Conservation (phyloP, 169 alveolate genomes). For the Plasmodium adleri region DNA sequence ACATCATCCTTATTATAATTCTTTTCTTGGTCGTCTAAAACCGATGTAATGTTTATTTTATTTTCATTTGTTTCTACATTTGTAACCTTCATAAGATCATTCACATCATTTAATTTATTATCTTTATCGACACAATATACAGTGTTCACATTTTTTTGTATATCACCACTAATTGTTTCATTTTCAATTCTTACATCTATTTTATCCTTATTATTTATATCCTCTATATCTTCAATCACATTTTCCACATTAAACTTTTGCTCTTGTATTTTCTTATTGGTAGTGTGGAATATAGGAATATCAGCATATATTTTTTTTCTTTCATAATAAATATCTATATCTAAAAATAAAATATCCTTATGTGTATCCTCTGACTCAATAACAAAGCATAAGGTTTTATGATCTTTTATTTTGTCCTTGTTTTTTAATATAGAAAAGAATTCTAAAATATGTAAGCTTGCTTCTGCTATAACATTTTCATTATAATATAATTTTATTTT, state of each 20-base stretch:
- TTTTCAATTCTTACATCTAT: neutral
- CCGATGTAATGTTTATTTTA: too few species aligned
- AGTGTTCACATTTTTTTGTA: too few species aligned
- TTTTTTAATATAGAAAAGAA: constrained; percentile 40
- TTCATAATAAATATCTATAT: constrained; percentile 55
- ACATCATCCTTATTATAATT: too few species aligned
- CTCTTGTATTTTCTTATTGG: constrained; percentile 7
- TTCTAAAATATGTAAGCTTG: constrained; percentile 58
- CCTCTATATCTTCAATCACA: neutral
- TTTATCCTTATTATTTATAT: neutral
- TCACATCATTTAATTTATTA: too few species aligned
- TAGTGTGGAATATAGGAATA: constrained; percentile 24
- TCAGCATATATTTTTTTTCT: constrained; percentile 14
- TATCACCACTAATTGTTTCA: too few species aligned
- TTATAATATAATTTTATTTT: constrained; percentile 20
- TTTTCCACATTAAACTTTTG: neutral
- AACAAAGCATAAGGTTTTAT: constrained; percentile 53
- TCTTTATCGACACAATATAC: too few species aligned
- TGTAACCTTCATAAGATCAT: too few species aligned
- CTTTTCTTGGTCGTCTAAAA: too few species aligned
- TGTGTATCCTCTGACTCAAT: neutral
- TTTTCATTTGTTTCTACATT: neutral
- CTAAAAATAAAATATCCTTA: constrained; percentile 55
- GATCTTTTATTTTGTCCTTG: constrained; percentile 31
- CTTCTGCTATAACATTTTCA: constrained; percentile 40